Evolutionary conservation across 352 stramenopile genomes (phyloP), one percentile per base, ranked within the genome.

Genomic region (Globisporangium abappressorium): DNA sequence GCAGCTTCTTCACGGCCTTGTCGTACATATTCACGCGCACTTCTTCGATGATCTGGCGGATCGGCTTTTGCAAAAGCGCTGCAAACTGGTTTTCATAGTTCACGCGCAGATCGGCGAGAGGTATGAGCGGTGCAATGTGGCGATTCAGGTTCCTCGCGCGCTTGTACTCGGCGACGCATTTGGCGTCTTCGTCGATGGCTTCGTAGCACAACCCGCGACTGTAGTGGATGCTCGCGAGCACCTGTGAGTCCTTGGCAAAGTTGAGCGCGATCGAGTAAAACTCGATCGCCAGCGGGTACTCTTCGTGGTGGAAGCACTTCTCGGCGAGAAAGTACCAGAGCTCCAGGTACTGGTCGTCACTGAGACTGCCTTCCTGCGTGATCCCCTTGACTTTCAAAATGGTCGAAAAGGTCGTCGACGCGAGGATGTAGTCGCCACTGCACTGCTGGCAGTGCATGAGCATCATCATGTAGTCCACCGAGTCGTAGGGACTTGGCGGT

Each of bases 251-350:
- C 55, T 87, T 90, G 18, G 84, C 81, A 49, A 91, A 91, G 22
- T 77, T 87, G 15, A 86, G 61, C 0, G 84, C 73, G 26, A 87
- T 76, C 0, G 76, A 73, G 64, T 89, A 91, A 41, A 85, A 90
- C 30, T 91, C 82, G 33, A 84, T 60, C 4, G 84, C 82, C 12
- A 92, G 67, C 1, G 72, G 36, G 55, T 90, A 90, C 68, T 91
- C 84, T 67, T 92, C 84, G 15, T 85, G 81, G 20, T 73, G 49
- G 26, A 92, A 90, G 64, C 81, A 89, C 43, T 90, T 91, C 58
- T 88, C 73, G 0, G 84, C 82, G 5, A 92, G 66, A 3, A 66
- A 66, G 12, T 65, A 66, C 82, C 82, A 92, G 18, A 90, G 41
- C 11, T 82, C 71, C 3, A 91, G 68, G 55, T 89, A 87, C 12